Conservation (phyloP, 2,329 filamentous ascomycete genomes). For the Calonectria hongkongensis region DNA sequence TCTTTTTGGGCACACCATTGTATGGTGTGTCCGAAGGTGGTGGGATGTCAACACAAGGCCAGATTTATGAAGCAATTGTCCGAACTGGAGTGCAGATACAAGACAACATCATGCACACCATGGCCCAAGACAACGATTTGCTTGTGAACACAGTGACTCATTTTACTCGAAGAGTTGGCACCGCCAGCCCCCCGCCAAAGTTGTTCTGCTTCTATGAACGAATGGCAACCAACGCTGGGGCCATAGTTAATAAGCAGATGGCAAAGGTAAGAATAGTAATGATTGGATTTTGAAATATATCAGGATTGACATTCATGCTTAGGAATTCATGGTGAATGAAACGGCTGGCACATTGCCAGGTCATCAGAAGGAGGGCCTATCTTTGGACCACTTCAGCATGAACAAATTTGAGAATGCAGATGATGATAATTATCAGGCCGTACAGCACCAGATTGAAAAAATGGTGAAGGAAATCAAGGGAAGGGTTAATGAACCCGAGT, state of each 20-base stretch:
- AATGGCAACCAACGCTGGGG: slow-evolving; percentile 20
- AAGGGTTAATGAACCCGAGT: background rate
- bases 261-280: background rate
- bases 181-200: background rate
- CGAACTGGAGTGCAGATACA: slow-evolving; percentile 16
- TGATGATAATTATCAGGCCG: slow-evolving; percentile 17
- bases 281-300: rapidly evolving
- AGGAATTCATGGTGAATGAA: slow-evolving; percentile 34
- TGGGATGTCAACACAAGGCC: slow-evolving; percentile 12
- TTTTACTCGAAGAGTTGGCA: slow-evolving; percentile 22
- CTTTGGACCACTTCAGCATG: slow-evolving; percentile 35
- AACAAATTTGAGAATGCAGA: slow-evolving; percentile 37
- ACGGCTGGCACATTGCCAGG: slow-evolving; percentile 19
- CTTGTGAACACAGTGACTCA: slow-evolving; percentile 22
- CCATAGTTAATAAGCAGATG: background rate
- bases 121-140: slow-evolving; percentile 32
- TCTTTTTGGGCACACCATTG: slow-evolving; percentile 41
- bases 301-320: background rate
- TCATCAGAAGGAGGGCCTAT: slow-evolving; percentile 27
- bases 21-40: background rate
- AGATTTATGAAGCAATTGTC: slow-evolving; percentile 27
- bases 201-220: slow-evolving; percentile 39
- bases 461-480: slow-evolving; percentile 14
- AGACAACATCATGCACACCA: slow-evolving; percentile 21
- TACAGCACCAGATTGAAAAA: slow-evolving; percentile 4